Conservation (phyloP, 495 filamentous ascomycete genomes). For the Oidiodendron maius region DNA sequence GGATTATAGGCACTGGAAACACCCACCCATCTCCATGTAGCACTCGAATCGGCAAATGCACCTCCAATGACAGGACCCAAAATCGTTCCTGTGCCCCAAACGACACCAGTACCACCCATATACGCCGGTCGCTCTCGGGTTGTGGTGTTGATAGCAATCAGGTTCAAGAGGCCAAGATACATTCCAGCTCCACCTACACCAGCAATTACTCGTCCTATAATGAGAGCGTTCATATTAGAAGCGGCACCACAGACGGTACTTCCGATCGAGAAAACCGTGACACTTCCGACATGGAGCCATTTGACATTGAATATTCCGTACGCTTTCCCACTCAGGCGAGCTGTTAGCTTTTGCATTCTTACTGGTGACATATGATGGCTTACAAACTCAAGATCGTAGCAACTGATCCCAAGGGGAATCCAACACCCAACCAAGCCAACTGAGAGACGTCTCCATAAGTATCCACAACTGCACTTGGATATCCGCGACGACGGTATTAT, state of each 20-base stretch:
- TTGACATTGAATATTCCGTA: conserved; percentile 48
- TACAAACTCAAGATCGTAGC: conserved; percentile 33
- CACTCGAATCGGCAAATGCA: conserved; percentile 27
- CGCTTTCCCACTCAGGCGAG: conserved; percentile 21
- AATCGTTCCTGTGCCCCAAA: conserved; percentile 44
- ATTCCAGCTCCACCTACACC: conserved; percentile 41
- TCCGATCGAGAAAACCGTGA: conserved; percentile 43
- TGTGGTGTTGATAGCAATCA: conserved; percentile 24
- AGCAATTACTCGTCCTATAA: conserved; percentile 40
- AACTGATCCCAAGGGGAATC: conserved; percentile 43
- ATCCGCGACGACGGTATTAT: conserved; percentile 56
- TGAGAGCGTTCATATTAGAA: conserved; percentile 43
- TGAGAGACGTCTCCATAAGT: conserved; percentile 42
- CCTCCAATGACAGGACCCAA: conserved; percentile 38
- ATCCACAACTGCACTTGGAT: conserved; percentile 42
- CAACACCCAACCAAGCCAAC: conserved; percentile 49
- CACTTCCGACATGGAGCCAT: conserved; percentile 37
- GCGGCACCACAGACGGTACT: conserved; percentile 51
- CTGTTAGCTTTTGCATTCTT: neutral
- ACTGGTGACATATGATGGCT: neutral
- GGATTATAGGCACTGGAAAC: neutral
- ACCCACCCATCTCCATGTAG: conserved; percentile 36
- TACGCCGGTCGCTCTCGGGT: conserved; percentile 36
- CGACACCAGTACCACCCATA: conserved; percentile 29
- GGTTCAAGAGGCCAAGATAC: conserved; percentile 38